Percentiles rank a stretch among this genome's conserved stretches.
These are phyloP conservation scores for Talaromyces sp. DNA, from an alignment of 2,329 filamentous ascomycete genomes.

Conservation along the genomic window DNA sequence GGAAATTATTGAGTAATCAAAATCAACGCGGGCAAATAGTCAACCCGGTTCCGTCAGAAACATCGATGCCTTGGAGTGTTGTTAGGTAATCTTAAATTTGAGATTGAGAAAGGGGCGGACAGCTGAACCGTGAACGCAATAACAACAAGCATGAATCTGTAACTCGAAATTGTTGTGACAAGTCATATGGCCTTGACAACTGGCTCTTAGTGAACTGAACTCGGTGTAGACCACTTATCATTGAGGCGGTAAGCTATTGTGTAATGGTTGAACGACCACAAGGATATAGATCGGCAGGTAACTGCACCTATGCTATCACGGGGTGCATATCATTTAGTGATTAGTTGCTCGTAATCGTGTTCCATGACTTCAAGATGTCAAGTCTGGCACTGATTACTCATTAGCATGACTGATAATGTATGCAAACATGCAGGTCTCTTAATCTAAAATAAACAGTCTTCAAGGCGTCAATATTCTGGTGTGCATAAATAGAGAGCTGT, in stretches of 20 bases:
- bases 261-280: not conserved
- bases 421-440: not conserved
- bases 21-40: not conserved
- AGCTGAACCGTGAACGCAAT: not conserved
- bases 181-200: not conserved
- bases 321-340: not conserved
- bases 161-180: not conserved
- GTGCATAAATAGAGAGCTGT: not conserved
- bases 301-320: not conserved
- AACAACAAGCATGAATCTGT: not conserved
- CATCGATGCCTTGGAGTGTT: not conserved
- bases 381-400: not conserved
- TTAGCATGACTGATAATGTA: not conserved
- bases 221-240: not conserved
- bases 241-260: not conserved
- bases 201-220: not conserved
- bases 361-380: not conserved
- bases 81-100: not conserved
- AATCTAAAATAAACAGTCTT: not conserved
- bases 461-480: not conserved
- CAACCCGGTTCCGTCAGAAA: not conserved
- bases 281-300: not conserved
- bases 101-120: not conserved
- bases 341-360: not conserved
- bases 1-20: not conserved